These are phyloP conservation scores for Podospora pseudopauciseta DNA, from an alignment of 495 filamentous ascomycete genomes.

Conservation along the genomic window DNA sequence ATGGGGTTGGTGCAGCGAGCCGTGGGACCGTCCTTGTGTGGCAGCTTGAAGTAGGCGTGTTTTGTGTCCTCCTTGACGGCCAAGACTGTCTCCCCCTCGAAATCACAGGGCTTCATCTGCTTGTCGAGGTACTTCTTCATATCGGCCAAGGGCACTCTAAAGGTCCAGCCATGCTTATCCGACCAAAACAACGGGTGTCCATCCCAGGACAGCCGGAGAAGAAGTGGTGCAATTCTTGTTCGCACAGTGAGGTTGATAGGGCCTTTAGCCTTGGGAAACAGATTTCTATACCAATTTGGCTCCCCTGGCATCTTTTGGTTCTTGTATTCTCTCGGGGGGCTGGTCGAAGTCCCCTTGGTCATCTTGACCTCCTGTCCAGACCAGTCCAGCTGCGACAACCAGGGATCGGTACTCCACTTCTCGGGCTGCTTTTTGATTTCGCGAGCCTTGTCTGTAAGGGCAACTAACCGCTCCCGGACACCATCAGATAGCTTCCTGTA, in stretches of 20 bases:
- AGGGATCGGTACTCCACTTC: constrained; percentile 72
- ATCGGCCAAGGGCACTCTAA: constrained; percentile 66
- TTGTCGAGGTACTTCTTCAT: constrained; percentile 62
- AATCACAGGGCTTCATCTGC: constrained; percentile 68
- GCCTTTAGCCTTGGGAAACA: constrained; percentile 63
- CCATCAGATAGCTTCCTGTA: constrained; percentile 72
- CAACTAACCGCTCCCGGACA: constrained; percentile 68
- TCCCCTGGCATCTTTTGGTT: constrained; percentile 90
- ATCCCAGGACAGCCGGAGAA: constrained; percentile 86
- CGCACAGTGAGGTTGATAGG: constrained; percentile 78
- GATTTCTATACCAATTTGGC: constrained; percentile 93
- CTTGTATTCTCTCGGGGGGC: constrained; percentile 67
- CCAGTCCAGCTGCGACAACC: constrained; percentile 94
- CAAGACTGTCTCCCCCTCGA: constrained; percentile 66
- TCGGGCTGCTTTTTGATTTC: constrained; percentile 64
- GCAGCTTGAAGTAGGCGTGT: constrained; percentile 83
- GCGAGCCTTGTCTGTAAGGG: constrained; percentile 70
- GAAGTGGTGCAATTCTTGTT: constrained; percentile 79
- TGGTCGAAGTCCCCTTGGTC: constrained; percentile 86
- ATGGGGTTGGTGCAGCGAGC: constrained; percentile 80
- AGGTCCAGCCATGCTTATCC: constrained; percentile 88
- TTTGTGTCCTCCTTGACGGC: constrained; percentile 61
- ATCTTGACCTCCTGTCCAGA: constrained; percentile 85
- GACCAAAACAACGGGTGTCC: constrained; percentile 88
- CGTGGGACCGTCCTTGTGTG: constrained; percentile 89